Evolutionary conservation across 306 rosid species (phyloP), one percentile per base, ranked within the genome.

Genomic region (Cucumis hystrix): DNA sequence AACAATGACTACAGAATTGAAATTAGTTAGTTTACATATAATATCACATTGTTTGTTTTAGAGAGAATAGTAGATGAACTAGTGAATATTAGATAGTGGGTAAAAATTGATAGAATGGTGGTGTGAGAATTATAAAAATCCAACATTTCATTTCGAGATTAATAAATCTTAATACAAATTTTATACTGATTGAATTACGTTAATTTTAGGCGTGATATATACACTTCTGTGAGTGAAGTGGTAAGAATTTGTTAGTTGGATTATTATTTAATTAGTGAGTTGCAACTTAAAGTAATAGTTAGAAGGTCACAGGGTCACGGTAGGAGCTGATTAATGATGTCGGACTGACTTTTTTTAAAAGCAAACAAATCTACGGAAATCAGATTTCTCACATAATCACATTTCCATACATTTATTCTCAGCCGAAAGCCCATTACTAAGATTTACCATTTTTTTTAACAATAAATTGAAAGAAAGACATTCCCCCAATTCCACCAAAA

Each of bases 331-430:
- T 69, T 20, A 69, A 69, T 69, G 75, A 69, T 69, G 75, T 45
- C 75, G 75, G 75, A 6, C 21, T 69, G 43, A 3, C 76, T 49
- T 71, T 28, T 28, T 71, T 71, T 71, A 8, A 71, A 71, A 71
- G 76, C 76, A 49, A 28, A 49, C 41, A 71, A 71, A 70, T 71
- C 76, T 51, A 49, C 60, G 6, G 25, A 65, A 5, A 3, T 21
- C 56, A 45, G 56, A 69, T 69, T 69, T 68, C 23, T 67, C n/a
- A 69, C 75, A 69, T 69, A 69, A 69, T 69, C 75, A 45, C 56
- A 45, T 45, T 17, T 41, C 74, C 74, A 14, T 51, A 68, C 74
- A 68, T 68, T 68, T 30, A 47, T 41, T 45, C 76, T 69, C 12
- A 15, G 57, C 75, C 75, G 21, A 70, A 45, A 70, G 13, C 57